Evolutionary conservation across 805 yeast species (phyloP), one percentile per base, ranked within the genome.

Genomic region (Lipomyces japonicus): DNA sequence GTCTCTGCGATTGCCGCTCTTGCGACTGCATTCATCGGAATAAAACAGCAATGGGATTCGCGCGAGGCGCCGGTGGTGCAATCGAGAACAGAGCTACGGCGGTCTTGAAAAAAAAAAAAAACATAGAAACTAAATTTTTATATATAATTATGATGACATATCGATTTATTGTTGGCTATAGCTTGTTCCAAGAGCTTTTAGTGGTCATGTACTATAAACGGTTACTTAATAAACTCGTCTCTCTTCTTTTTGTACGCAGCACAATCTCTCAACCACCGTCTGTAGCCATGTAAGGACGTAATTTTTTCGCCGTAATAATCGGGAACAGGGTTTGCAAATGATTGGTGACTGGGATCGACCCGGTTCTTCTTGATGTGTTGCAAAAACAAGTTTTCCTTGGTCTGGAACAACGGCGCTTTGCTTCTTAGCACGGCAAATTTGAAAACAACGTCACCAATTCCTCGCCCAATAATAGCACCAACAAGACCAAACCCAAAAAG

Each of bases 281-380:
- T 85, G 71, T 93, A 93, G 58, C 81, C 90, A 60, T 79, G 79
- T 64, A 91, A 70, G 46, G 95, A 84, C 46, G 88, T 87, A 55
- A 93, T 90, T 69, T 86, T 86, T 71, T 93, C 98, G 36, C 98
- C 98, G 66, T 93, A 93, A 71, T 89, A 93, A 69, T 93, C 98
- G n/a, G 97, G 96, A 41, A 93, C 95, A 12, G 97, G 97, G 69
- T 91, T 93, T 30, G 68, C 54, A 70, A 89, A 84, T 63, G 89
- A 80, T 71, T 90, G 96, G 49, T 85, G 80, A 18, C 90, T 78
- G 19, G 98, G 96, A 71, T 93, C 95, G 26, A 90, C 97, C 63
- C 98, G 77, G 69, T 88, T 84, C 50, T 74, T 74, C 60, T 78
- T 79, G 56, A 93, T 77, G 64, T 80, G 91, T 58, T 77, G 77